Evolutionary conservation across 805 yeast species (phyloP).

Genomic region (Nakazawaea peltata): DNA sequence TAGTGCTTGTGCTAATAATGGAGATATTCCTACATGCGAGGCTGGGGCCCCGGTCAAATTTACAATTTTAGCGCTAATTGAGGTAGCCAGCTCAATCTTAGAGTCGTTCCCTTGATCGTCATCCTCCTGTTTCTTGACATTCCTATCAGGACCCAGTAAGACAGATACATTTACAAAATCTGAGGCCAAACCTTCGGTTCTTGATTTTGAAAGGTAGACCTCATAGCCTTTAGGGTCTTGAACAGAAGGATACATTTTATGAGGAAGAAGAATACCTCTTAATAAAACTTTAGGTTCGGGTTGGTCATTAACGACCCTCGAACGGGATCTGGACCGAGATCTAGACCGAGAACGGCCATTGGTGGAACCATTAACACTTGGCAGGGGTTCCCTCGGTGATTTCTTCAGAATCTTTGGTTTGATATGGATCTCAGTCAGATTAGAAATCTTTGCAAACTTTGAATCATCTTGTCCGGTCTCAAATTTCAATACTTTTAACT

Average conservation of each 20-base stretch:
- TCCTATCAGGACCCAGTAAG: conserved; percentile 36
- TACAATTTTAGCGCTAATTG: conserved; percentile 44
- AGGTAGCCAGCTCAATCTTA: conserved; percentile 17
- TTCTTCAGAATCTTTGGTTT: conserved; percentile 55
- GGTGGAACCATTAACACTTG: too few species aligned
- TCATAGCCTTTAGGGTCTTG: conserved; percentile 24
- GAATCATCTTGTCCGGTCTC: conserved; percentile 13
- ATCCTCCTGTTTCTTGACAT: not conserved
- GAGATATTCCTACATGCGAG: conserved; percentile 44
- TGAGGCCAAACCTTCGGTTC: conserved; percentile 27
- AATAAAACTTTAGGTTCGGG: too few species aligned
- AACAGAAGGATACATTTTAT: conserved; percentile 22
- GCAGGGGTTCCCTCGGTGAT: too few species aligned
- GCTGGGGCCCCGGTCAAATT: conserved; percentile 25
- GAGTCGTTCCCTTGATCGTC: too few species aligned
- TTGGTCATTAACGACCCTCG: too few species aligned
- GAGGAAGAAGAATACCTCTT: conserved; percentile 53
- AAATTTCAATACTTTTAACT: conserved; percentile 33
- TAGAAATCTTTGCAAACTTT: conserved; percentile 31
- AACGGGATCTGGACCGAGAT: too few species aligned
- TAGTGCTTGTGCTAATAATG: conserved; percentile 45
- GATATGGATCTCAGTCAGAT: conserved; percentile 34
- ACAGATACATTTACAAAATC: conserved; percentile 44
- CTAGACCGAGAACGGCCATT: too few species aligned
- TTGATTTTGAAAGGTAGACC: conserved; percentile 37